These are phyloP conservation scores for Cyclotella kingstonii DNA, from an alignment of 108 stramenopile species.

Conservation along the genomic window DNA sequence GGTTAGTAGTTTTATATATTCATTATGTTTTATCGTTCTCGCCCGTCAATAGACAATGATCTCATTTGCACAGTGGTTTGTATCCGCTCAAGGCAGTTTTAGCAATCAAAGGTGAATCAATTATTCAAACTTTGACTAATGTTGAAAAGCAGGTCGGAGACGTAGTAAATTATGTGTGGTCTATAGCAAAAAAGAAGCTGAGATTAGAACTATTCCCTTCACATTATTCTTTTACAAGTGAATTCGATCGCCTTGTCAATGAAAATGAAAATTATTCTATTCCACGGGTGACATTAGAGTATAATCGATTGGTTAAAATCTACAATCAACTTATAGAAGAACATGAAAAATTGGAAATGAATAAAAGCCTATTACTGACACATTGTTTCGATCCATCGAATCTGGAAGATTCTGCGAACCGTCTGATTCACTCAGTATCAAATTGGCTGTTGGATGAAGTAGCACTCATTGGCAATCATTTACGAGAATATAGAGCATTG, in stretches of 20 bases:
- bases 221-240: too few relatives aligned
- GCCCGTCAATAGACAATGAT: neutral
- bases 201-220: slow-evolving; percentile 6
- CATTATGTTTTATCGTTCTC: neutral
- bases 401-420: slow-evolving; percentile 29
- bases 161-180: slow-evolving; percentile 22
- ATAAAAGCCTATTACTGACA: slow-evolving; percentile 15
- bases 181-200: slow-evolving; percentile 29
- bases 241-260: neutral
- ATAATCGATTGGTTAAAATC: slow-evolving; percentile 41
- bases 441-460: slow-evolving; percentile 46
- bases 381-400: slow-evolving; percentile 43
- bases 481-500: neutral
- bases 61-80: neutral
- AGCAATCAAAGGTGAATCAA: slow-evolving; percentile 20
- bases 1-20: slow-evolving; percentile 9
- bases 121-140: slow-evolving; percentile 11
- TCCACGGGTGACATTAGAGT: slow-evolving; percentile 22
- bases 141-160: slow-evolving; percentile 20
- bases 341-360: slow-evolving; percentile 42
- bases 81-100: slow-evolving; percentile 17
- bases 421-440: slow-evolving; percentile 33
- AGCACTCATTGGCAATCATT: slow-evolving; percentile 5
- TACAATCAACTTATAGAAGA: slow-evolving; percentile 53
- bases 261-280: neutral